phyloP scores from a whole-genome alignment of 352 stramenopile genomes.

The Pythium dissimile region DNA sequence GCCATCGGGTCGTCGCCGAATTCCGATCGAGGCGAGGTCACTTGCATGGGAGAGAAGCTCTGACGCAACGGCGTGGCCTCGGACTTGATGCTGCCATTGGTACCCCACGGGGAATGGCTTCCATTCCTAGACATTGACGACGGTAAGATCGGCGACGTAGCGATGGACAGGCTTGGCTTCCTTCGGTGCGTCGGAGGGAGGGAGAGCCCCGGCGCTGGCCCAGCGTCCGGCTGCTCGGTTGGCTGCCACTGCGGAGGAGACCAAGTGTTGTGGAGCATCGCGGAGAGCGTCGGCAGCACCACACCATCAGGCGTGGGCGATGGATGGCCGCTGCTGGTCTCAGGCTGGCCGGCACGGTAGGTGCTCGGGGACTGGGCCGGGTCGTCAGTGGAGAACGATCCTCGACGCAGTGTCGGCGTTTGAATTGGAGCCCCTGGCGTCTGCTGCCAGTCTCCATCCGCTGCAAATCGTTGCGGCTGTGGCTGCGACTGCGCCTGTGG shows the following conservation, averaged over 20 bases:
- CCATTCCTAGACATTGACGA: background rate
- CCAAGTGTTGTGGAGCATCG: slow-evolving; percentile 16
- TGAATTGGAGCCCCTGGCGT: no score
- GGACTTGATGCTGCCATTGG: background rate
- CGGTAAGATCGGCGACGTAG: background rate
- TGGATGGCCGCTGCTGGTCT: background rate
- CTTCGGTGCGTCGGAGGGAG: slow-evolving; percentile 3
- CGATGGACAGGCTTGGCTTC: background rate
- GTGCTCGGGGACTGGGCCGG: background rate
- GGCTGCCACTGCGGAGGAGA: slow-evolving; percentile 3
- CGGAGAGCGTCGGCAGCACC: slow-evolving; percentile 11
- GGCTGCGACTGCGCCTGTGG: background rate
- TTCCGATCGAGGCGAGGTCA: background rate
- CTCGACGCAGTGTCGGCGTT: background rate
- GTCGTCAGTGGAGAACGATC: background rate
- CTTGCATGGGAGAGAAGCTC: background rate
- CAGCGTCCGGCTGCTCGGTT: background rate
- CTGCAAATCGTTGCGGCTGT: background rate
- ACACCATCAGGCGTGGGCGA: slow-evolving; percentile 7
- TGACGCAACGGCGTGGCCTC: background rate
- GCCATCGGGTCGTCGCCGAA: background rate
- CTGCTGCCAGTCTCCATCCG: no score
- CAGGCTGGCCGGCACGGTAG: background rate
- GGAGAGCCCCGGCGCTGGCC: background rate
- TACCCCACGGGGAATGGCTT: background rate